Base-by-base conservation (phyloP, 179 eudicot species). In the Silene noctiflora region DNA sequence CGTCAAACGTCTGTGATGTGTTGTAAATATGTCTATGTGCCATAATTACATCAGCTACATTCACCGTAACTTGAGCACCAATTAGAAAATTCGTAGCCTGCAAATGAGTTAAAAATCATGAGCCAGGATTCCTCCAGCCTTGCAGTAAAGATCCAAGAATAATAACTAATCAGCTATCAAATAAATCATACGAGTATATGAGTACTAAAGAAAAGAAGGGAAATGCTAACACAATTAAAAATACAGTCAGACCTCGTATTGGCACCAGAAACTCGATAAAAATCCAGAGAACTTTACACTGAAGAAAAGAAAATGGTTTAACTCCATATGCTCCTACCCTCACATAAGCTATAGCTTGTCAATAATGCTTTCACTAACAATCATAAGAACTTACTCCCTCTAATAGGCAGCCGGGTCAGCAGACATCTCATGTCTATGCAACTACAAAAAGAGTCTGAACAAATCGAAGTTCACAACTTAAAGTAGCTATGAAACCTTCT, bases 1-100 rank as follows among this genome's bases (percentile, higher is more conserved):
- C 79, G 67, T 90, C 98, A 83, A 83, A 84, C 78, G 86, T 82
- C 35, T 87, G 91, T 16, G 89, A 53, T 11, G 91, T 21, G 76
- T 77, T 87, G 75, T 87, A 87, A 69, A 77, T 25, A 76, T 86
- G 86, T 81, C 90, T 85, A 67, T 91, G 91, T 75, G 89, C 96
- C 98, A 93, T 93, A 66, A 66, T 79, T 70, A 69, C 84, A 66
- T 65, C 33, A 61, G 61, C 21, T 29, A 67, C 35, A 76, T 44
- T 48, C 4, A 69, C 63, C 62, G 63, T 61, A 21, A 63, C 31
- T 76, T 59, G 63, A 14, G 64, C 20, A 70, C 56, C 29, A 63
- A 25, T 39, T 64, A 51, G 42, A 17, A 70, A 53, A 66, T 69
- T 11, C 42, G 66, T n/a, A 65, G 79, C 84, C 90, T 90, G 88